Evolutionary conservation across 2,329 filamentous ascomycete genomes (phyloP).

Genomic region (Byssothecium circinans): DNA sequence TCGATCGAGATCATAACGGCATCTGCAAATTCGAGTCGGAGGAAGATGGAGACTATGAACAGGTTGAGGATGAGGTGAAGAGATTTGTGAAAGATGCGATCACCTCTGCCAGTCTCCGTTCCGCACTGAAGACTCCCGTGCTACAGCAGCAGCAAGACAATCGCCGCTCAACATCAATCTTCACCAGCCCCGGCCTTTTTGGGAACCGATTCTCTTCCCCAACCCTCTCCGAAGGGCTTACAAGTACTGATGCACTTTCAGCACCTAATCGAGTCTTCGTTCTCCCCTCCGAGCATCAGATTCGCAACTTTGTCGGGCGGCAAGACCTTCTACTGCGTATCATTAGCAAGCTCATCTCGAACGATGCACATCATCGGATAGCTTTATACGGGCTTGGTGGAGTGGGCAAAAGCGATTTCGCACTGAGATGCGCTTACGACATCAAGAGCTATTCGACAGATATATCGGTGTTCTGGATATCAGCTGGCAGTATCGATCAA

Average conservation of each 20-base stretch:
- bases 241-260: neutral
- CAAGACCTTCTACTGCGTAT: constrained; percentile 6
- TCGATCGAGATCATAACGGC: constrained; percentile 7
- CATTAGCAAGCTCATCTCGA: constrained; percentile 4
- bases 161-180: constrained; percentile 4
- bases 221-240: neutral
- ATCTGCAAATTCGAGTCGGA: constrained; percentile 12
- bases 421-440: constrained; percentile 7
- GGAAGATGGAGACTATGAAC: constrained; percentile 5
- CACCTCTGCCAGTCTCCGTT: neutral
- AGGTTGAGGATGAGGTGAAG: constrained; percentile 7
- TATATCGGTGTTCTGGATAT: constrained; percentile 9
- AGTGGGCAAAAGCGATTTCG: constrained; percentile 9
- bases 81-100: constrained; percentile 6
- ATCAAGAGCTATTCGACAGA: constrained; percentile 4
- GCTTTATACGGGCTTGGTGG: constrained; percentile 11
- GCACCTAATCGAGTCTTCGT: neutral
- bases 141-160: neutral
- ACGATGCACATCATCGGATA: constrained; percentile 5
- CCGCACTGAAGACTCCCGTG: neutral
- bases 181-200: constrained; percentile 4
- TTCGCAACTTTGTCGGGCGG: constrained; percentile 8
- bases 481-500: constrained; percentile 7
- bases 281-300: constrained; percentile 5
- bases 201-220: neutral